Evolutionary conservation across 139 green algal species (phyloP).

Genomic region (Chlamydomonas incerta): DNA sequence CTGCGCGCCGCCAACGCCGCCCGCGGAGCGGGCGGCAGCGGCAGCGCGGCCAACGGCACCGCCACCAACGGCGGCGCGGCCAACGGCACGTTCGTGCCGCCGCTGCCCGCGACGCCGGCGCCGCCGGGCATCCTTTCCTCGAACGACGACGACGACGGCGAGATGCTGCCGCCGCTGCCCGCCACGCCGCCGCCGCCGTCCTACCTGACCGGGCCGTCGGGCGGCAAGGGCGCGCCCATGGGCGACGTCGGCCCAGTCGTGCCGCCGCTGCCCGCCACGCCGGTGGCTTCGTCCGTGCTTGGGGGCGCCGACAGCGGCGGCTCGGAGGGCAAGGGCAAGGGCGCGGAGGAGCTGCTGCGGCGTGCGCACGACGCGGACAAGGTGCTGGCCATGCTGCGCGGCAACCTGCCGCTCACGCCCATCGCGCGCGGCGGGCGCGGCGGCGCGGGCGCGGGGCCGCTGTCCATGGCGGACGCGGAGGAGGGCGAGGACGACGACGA

Average conservation of each 20-base stretch:
- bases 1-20: conserved; percentile 21
- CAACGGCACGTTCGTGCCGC: neutral
- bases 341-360: conserved; percentile 21
- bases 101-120: conserved; percentile 19
- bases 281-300: neutral
- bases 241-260: neutral
- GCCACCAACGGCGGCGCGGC: neutral
- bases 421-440: neutral
- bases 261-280: conserved; percentile 30
- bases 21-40: neutral
- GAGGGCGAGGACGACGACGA: conserved; percentile 8
- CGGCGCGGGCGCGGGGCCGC: conserved; percentile 4
- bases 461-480: conserved; percentile 2
- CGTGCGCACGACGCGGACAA: conserved; percentile 9
- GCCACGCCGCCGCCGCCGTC: conserved; percentile 37
- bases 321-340: no score
- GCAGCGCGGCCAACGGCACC: neutral
- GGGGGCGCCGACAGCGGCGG: neutral
- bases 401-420: conserved; percentile 38
- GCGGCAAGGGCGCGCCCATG: neutral
- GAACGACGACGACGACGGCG: neutral
- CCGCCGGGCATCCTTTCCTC: conserved; percentile 13
- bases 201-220: neutral
- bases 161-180: conserved; percentile 8
- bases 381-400: conserved; percentile 27